A percentile compares a stretch with the other conserved stretches of the same genome.
These are phyloP conservation scores for Tilletia indica DNA, from an alignment of 1,284 basidiomycete species.

Conservation along the genomic window DNA sequence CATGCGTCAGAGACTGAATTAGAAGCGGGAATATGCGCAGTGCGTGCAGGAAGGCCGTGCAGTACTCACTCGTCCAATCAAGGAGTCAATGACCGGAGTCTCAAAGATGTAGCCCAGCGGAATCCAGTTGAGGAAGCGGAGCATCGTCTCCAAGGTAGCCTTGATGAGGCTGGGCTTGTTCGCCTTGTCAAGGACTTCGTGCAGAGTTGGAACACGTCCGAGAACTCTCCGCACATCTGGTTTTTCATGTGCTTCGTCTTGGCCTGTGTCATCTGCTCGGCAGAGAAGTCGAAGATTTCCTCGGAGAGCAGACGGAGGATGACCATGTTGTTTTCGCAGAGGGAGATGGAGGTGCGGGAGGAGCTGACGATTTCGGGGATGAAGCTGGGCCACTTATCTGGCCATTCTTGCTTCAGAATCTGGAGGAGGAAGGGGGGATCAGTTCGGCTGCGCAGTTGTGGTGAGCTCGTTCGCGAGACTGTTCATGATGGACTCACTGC, in stretches of 20 bases:
- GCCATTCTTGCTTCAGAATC: constrained; percentile 99
- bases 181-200: constrained; percentile 94
- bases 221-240: constrained; percentile 56
- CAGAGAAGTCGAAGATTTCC: constrained; percentile 98
- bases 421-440: constrained; percentile 55
- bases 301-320: constrained; percentile 96
- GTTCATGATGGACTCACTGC: constrained; percentile 64
- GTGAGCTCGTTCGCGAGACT: not conserved
- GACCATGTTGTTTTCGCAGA: constrained; percentile 99
- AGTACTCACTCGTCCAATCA: constrained; percentile 65
- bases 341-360: constrained; percentile 88
- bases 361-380: constrained; percentile 97
- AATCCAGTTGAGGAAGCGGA: constrained; percentile 99
- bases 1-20: no score
- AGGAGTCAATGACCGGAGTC: constrained; percentile 91
- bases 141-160: constrained; percentile 89
- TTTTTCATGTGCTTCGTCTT: constrained; percentile 98
- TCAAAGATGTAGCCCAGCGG: constrained; percentile 98
- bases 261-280: constrained; percentile 96
- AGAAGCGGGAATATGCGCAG: no score
- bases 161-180: constrained; percentile 92
- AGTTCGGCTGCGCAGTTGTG: constrained; percentile 15
- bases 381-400: constrained; percentile 97
- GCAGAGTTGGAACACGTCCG: constrained; percentile 55
- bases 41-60: no score